A percentile compares a stretch with the other conserved stretches of the same genome.
Evolutionary conservation across 2,329 filamentous ascomycete species (phyloP).

Genomic region (Fusarium miscanthi): DNA sequence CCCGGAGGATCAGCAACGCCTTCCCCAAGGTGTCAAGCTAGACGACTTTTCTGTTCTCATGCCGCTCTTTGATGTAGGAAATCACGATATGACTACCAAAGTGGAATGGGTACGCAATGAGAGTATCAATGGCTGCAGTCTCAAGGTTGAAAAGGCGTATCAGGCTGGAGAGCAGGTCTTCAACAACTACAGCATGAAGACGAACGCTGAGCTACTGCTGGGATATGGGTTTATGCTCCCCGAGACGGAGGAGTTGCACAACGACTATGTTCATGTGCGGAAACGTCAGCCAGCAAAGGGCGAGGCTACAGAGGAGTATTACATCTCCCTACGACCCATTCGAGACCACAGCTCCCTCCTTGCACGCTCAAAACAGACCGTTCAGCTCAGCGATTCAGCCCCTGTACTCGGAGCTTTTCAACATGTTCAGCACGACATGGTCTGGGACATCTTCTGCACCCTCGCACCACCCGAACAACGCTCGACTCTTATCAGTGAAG

Average conservation of each 20-base stretch:
- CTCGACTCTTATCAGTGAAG: conserved; percentile 45
- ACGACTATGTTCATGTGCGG: conserved; percentile 69
- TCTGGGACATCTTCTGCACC: conserved; percentile 60
- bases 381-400: conserved; percentile 45
- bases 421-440: conserved; percentile 64
- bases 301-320: conserved; percentile 55
- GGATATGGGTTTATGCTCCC: conserved; percentile 72
- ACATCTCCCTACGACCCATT: conserved; percentile 65
- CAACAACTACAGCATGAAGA: conserved; percentile 80
- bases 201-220: conserved; percentile 76
- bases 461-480: conserved; percentile 51
- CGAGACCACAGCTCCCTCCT: conserved; percentile 60
- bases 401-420: conserved; percentile 55
- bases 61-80: conserved; percentile 77
- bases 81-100: conserved; percentile 72
- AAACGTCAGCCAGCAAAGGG: conserved; percentile 51
- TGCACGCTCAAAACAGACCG: conserved; percentile 54
- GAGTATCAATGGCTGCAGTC: conserved; percentile 52
- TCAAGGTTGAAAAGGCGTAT: conserved; percentile 58
- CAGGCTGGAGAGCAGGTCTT: conserved; percentile 66
- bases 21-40: conserved; percentile 49
- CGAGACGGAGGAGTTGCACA: conserved; percentile 61
- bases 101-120: conserved; percentile 68
- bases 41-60: conserved; percentile 76
- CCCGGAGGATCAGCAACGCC: conserved; percentile 34